Conservation (phyloP, 1,284 basidiomycete genomes). For the Xerocomus cyaneibrunnescens region DNA sequence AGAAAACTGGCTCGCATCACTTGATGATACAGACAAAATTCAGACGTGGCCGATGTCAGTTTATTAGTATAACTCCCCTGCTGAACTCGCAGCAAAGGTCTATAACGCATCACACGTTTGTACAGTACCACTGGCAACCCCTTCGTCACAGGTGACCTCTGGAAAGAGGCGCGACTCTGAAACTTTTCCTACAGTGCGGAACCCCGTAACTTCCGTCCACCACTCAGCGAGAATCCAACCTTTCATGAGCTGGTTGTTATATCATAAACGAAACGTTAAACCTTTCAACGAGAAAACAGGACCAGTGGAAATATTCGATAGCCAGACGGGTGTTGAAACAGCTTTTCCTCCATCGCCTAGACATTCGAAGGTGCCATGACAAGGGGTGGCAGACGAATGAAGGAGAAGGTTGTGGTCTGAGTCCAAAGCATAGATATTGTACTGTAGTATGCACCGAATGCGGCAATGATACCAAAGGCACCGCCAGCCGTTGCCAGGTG, state of each 20-base stretch:
- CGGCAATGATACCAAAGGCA: conserved; percentile 26
- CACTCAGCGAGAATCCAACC: not conserved
- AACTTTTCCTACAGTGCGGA: not conserved
- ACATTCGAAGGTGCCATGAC: conserved; percentile 21
- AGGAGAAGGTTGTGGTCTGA: conserved; percentile 29
- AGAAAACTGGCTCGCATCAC: no score
- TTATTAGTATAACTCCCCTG: no score
- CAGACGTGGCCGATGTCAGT: no score
- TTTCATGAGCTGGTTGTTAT: not conserved
- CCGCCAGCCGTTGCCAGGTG: conserved; percentile 32
- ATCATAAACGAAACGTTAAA: not conserved
- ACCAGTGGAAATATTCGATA: not conserved
- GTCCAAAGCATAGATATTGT: conserved; percentile 30
- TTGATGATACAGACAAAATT: no score
- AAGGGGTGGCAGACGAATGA: conserved; percentile 27
- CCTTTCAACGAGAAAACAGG: not conserved
- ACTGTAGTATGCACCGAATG: conserved; percentile 33
- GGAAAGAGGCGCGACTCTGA: no score
- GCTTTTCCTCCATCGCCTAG: not conserved
- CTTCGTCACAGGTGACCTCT: no score
- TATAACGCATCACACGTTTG: no score
- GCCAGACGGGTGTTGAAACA: no score
- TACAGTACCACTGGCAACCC: no score
- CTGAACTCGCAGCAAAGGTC: no score
- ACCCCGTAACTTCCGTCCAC: no score